These are phyloP conservation scores for Andrographis paniculata DNA, from an alignment of 305 asterid genomes.

Conservation along the genomic window DNA sequence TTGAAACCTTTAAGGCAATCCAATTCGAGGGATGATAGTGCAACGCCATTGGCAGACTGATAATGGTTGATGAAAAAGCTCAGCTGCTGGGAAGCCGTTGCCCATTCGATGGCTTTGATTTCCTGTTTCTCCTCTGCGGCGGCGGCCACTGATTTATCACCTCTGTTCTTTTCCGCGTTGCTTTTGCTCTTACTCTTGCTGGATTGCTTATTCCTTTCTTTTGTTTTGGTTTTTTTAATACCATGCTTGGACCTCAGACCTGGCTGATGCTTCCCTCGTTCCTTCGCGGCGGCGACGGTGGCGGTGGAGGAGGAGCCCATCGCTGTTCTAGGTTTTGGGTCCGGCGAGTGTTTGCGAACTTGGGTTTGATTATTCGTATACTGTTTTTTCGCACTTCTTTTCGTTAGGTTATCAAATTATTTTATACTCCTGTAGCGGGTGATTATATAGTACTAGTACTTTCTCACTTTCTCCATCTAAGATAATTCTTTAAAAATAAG, in stretches of 20 bases:
- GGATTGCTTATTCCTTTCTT: slow-evolving; percentile 24
- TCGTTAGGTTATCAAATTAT: no score
- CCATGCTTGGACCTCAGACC: slow-evolving; percentile 9
- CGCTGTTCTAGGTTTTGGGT: slow-evolving; percentile 12
- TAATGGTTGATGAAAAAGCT: slow-evolving; percentile 51
- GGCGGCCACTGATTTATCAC: slow-evolving; percentile 7
- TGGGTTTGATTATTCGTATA: no score
- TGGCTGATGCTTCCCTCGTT: slow-evolving; percentile 22
- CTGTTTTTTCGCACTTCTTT: no score
- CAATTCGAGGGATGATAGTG: slow-evolving; percentile 69
- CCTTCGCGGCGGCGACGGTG: slow-evolving; percentile 19
- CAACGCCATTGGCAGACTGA: slow-evolving; percentile 48
- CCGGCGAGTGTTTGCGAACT: no score
- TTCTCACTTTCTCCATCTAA: no score
- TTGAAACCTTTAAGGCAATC: slow-evolving; percentile 64
- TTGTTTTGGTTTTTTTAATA: slow-evolving; percentile 21
- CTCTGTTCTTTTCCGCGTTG: slow-evolving; percentile 17
- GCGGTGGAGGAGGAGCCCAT: slow-evolving; percentile 20
- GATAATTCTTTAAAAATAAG: no score
- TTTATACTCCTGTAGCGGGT: no score
- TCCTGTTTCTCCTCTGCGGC: slow-evolving; percentile 8
- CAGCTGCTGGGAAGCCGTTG: slow-evolving; percentile 59
- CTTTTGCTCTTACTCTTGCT: slow-evolving; percentile 15
- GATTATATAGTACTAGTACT: no score
- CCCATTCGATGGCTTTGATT: slow-evolving; percentile 24